These are phyloP conservation scores for Pseudoneurospora amorphoporcata DNA, from an alignment of 495 filamentous ascomycete species.

Conservation along the genomic window DNA sequence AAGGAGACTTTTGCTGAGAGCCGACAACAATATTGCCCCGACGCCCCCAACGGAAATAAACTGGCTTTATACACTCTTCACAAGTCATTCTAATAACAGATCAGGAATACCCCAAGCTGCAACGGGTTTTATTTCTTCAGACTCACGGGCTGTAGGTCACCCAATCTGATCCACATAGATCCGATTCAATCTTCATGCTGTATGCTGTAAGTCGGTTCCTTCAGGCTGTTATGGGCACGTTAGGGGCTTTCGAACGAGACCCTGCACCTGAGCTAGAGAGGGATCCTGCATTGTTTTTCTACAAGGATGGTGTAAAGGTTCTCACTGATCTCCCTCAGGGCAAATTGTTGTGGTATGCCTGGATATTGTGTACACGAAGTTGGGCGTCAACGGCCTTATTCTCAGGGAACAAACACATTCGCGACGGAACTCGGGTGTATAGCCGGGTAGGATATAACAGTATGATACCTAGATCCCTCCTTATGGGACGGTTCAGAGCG, in stretches of 20 bases:
- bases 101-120: fast-evolving
- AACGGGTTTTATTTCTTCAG: neutral
- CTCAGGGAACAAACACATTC: neutral
- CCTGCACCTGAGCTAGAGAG: no score
- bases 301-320: no score
- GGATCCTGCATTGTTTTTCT: no score
- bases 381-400: neutral
- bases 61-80: neutral
- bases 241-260: fast-evolving
- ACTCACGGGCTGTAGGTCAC: neutral
- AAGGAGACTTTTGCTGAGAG: neutral
- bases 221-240: neutral
- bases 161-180: neutral
- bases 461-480: fast-evolving
- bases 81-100: neutral
- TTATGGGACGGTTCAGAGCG: neutral
- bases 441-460: neutral
- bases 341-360: no score
- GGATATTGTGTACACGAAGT: no score
- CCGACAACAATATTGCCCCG: neutral
- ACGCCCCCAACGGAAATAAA: neutral
- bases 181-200: neutral
- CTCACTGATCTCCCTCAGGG: no score
- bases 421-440: neutral
- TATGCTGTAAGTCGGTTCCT: neutral